Base-by-base conservation (phyloP, 305 asterid species). In the Fraxinus velutina region DNA sequence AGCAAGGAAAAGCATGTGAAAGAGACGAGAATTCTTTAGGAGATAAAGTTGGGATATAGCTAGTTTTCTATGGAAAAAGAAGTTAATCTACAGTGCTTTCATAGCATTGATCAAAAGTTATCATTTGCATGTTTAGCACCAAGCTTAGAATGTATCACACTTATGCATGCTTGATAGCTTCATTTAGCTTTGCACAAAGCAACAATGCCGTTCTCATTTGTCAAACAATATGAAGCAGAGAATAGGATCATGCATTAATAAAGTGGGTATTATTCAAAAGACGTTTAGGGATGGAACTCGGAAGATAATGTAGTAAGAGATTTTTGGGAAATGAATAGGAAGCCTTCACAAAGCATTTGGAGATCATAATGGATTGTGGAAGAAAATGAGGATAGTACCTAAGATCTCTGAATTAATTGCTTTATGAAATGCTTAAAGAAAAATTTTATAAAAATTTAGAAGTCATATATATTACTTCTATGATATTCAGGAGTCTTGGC, bases 381-480 rank as follows among this genome's bases (percentile, higher is more conserved):
- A 32, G 47, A 72, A 71, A 33, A 71, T 71, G 1, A 32, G 22
- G 32, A 75, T 55, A 73, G 47, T 73, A 27, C 44, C 33, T 57
- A 3, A 15, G 32, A 10, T 57, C 34, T 77, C 29, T 68, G 80
- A 70, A 44, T 64, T 73, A 78, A 39, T 37, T 78, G 29, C 68
- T 36, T 73, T 77, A 70, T 70, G 9, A 66, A 47, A 50, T 27
- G 84, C 68, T 78, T 42, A 79, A 68, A 30, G 47, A 78, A 42
- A 34, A 10, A 29, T 70, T 32, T 5, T 0, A 13, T 22, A 30
- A 7, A 70, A 70, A 70, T 1, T 70, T 30, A 15, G 75, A 27
- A 29, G 42, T 70, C 42, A 30, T 70, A 68, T 6, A 30, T 70
- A 27, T 68, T 68, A 70, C 24, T 32, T 30, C 75, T 30, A 32